phyloP scores from a whole-genome alignment of 2,329 filamentous ascomycete genomes.

The Nothopassalora personata region DNA sequence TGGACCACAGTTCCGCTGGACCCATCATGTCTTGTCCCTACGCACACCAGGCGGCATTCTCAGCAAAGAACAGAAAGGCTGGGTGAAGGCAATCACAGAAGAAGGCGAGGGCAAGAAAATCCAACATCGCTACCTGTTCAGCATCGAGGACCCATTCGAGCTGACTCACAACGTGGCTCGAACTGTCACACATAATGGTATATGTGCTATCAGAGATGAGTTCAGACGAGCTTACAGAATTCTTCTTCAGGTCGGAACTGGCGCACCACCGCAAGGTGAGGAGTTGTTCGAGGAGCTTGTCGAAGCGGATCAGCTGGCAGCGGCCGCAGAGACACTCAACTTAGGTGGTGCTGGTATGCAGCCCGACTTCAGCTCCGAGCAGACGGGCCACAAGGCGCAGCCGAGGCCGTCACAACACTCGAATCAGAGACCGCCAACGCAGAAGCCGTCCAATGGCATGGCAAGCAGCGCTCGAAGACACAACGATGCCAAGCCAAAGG shows the following conservation, averaged over 20 bases:
- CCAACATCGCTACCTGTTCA: slow-evolving; percentile 74
- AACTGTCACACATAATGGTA: slow-evolving; percentile 77
- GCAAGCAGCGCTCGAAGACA: slow-evolving; percentile 1
- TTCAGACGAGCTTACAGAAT: slow-evolving; percentile 76
- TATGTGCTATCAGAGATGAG: slow-evolving; percentile 76
- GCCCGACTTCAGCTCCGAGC: background rate
- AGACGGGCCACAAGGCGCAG: background rate
- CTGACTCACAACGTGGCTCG: slow-evolving; percentile 80
- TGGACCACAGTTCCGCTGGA: slow-evolving; percentile 70
- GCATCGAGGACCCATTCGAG: slow-evolving; percentile 90
- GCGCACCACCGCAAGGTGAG: slow-evolving; percentile 11
- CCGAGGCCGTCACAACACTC: background rate
- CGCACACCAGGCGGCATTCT: slow-evolving; percentile 64
- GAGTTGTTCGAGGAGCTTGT: slow-evolving; percentile 14
- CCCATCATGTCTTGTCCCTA: slow-evolving; percentile 70
- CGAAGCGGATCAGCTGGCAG: slow-evolving; percentile 9
- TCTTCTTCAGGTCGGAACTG: slow-evolving; percentile 51
- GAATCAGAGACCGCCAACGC: background rate
- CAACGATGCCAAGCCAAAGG: slow-evolving; percentile 1
- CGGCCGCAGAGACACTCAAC: slow-evolving; percentile 4
- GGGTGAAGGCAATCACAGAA: slow-evolving; percentile 74
- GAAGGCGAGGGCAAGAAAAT: slow-evolving; percentile 56
- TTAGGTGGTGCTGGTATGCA: background rate
- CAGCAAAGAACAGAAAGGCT: slow-evolving; percentile 72
- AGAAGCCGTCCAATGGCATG: background rate